Base-by-base conservation (phyloP, 768 basidiomycete species). In the Lactarius psammicola region DNA sequence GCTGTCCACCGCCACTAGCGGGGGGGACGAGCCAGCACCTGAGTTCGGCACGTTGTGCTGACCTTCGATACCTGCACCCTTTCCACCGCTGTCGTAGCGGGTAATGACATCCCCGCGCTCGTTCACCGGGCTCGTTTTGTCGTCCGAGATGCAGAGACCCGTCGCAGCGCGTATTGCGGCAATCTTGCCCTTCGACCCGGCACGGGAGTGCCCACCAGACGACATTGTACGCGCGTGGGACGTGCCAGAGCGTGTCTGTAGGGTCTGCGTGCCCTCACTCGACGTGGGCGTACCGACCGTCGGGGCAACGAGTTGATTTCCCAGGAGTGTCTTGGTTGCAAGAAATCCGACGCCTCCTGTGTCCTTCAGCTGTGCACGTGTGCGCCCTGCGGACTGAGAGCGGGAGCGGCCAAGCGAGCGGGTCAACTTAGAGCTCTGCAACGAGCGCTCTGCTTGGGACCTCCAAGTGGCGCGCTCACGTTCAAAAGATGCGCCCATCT, bases 381-480 rank as follows among this genome's bases (percentile, higher is more conserved):
- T 66, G 40, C 72, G 71, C 2, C 81, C 80, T 51, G 85, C 75
- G 2, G 87, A 86, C 70, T 85, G 87, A 26, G 87, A 78, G 33
- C 90, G 83, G 8, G 83, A 78, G 1, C 89, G 84, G 11, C 88
- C 89, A 13, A 89, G 68, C 36, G 79, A 85, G 38, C 89, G 83
- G 10, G 85, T 80, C 18, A 80, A 82, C 68, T 81, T 84, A 40
- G 66, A 67, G 72, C 90, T 90, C 59, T 85, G 85, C 66, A 89
- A 82, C 7, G 89, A 90, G 36, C 75, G 77, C 0, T 78, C 76
- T 0, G 90, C 90, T 67, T 87, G 83, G 3, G 75, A 72, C 69
- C 87, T 84, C 90, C 90, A 92, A 68, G 79, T 76, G 58, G 82
- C 80, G 18, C 90, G 85, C 66, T 92, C 83, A 58, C 78, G 79